A percentile compares a stretch with the other conserved stretches of the same genome.
phyloP scores from a whole-genome alignment of 352 stramenopile species.

The Phytophthora lateralis region DNA sequence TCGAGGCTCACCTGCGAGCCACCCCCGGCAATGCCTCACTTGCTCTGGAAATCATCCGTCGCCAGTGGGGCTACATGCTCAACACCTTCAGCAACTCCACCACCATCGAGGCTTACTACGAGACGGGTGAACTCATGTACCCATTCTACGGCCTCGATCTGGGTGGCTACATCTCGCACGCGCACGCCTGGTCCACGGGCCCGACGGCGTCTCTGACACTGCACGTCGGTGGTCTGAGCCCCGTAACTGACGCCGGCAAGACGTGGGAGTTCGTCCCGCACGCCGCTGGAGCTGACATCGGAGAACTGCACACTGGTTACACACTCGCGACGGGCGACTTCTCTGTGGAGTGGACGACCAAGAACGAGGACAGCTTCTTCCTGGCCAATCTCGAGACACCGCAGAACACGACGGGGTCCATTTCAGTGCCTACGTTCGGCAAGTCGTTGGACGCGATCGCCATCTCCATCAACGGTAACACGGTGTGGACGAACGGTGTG shows the following conservation, averaged over 20 bases:
- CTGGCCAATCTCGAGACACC: conserved; percentile 18
- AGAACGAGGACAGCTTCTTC: conserved; percentile 30
- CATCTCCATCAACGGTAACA: conserved; percentile 39
- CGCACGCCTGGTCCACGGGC: conserved; percentile 42
- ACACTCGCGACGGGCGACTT: conserved; percentile 25
- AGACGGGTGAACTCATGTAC: conserved; percentile 39
- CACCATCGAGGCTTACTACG: conserved; percentile 44
- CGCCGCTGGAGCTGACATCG: conserved; percentile 19
- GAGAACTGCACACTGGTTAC: conserved; percentile 36
- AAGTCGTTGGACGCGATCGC: conserved; percentile 28
- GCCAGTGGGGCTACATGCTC: conserved; percentile 49
- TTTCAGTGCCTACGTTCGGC: conserved; percentile 40
- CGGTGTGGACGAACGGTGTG: conserved; percentile 28
- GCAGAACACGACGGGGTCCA: conserved; percentile 25
- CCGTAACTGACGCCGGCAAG: conserved; percentile 30
- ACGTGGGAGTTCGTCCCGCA: conserved; percentile 38
- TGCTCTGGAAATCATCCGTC: conserved; percentile 39
- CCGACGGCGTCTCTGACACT: conserved; percentile 35
- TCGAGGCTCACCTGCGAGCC: conserved; percentile 39
- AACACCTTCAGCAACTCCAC: conserved; percentile 44
- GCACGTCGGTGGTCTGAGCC: conserved; percentile 27
- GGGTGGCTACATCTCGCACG: conserved; percentile 40
- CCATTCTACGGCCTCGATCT: conserved; percentile 39
- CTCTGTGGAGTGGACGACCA: conserved; percentile 32
- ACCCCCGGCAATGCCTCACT: conserved; percentile 30